Evolutionary conservation across 2,329 filamentous ascomycete genomes (phyloP), one percentile per base, ranked within the genome.

Genomic region (Penicillium brasilianum): DNA sequence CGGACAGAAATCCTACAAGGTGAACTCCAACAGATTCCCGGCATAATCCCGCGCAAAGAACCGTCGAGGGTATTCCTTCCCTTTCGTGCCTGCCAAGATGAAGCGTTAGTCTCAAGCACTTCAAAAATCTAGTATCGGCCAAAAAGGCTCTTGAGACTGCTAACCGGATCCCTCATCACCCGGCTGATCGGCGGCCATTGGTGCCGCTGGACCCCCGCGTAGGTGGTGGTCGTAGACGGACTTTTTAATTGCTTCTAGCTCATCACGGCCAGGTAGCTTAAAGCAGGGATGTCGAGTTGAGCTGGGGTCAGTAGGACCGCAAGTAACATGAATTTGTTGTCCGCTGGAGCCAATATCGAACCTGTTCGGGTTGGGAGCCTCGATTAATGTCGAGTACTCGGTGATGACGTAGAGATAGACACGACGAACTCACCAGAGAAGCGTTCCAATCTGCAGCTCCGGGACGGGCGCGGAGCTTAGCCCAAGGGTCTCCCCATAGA

Each of bases 11-110:
- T 20, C 7, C 32, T 25, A 51, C 49, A 51, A 20, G n/a, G 78
- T 84, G 65, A 86, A 86, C 69, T 85, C 84, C 36, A 86, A 69
- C 56, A 80, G 71, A 66, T 86, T 85, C 2, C 84, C 84, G 0
- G 83, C 82, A 73, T 80, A 86, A 64, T 86, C 84, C 59, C 84
- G 80, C 0, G 85, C 86, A 71, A 89, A 89, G 72, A 89, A 89
- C 14, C 87, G 78, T 37, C 75, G 78, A 0, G 87, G 86, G 67
- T 87, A 88, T 71, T 88, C 87, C 1, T 82, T 81, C 0, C 85
- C 85, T 67, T 85, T 77, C 0, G 78, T 74, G 2, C 85, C 82
- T 83, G 53, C n/a, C 25, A 11, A 6, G 70, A 11, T 66, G 1
- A 11, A 30, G 10, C 13, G 10, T 48, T 30, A 48, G 44, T 5